Percentiles rank a stretch among this genome's conserved stretches.
Evolutionary conservation across 176 grass and related monocot genomes (phyloP).

Genomic region (Phoenix roebelenii): DNA sequence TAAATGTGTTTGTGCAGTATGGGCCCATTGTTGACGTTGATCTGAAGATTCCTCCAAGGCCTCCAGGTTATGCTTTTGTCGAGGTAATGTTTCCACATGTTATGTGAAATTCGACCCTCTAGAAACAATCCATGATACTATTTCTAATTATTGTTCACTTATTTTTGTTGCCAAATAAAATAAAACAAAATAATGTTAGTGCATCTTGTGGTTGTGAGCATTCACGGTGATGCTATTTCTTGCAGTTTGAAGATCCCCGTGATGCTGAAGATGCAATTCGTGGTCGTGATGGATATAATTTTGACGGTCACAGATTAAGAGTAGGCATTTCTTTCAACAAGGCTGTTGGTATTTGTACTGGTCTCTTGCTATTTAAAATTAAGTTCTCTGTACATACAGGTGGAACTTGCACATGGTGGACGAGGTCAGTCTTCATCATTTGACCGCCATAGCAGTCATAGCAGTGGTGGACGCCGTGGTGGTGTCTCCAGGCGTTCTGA

Average conservation of each 20-base stretch:
- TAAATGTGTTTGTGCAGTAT: conserved; percentile 37
- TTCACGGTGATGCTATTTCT: background rate
- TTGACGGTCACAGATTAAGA: conserved; percentile 76
- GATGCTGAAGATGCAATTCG: conserved; percentile 87
- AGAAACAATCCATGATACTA: too few species aligned
- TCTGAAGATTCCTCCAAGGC: conserved; percentile 88
- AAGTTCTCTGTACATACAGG: conserved; percentile 23
- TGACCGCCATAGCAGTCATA: conserved; percentile 38
- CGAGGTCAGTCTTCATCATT: conserved; percentile 53
- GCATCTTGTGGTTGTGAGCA: too few species aligned
- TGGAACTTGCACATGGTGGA: conserved; percentile 89
- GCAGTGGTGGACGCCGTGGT: conserved; percentile 40
- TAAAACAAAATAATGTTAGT: too few species aligned
- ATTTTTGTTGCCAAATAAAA: too few species aligned
- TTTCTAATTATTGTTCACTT: too few species aligned
- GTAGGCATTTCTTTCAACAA: conserved; percentile 20
- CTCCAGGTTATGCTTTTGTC: conserved; percentile 95
- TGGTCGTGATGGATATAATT: conserved; percentile 86
- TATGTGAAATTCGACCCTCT: too few species aligned
- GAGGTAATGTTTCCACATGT: conserved; percentile 35
- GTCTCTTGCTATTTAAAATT: background rate
- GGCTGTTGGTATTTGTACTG: background rate
- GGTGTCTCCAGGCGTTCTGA: conserved; percentile 85
- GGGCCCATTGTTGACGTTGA: conserved; percentile 77
- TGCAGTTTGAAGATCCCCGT: conserved; percentile 90